Conservation (phyloP, 2,329 filamentous ascomycete genomes). For the Fusarium sp. region DNA sequence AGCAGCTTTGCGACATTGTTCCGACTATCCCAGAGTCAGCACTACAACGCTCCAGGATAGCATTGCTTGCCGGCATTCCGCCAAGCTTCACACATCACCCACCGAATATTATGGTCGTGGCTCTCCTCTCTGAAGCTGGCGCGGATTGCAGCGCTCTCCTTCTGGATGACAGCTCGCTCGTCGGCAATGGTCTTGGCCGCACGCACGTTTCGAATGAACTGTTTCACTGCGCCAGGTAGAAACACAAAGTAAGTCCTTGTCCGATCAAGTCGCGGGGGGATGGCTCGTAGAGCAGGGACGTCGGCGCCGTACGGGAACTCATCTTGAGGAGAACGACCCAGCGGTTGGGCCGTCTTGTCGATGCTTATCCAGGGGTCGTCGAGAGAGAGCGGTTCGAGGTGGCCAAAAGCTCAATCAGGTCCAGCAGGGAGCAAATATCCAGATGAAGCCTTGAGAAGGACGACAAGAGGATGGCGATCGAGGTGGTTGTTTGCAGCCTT, state of each 20-base stretch:
- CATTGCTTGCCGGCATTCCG: background rate
- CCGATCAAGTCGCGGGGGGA: constrained; percentile 7
- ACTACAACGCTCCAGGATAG: background rate
- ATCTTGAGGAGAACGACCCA: constrained; percentile 49
- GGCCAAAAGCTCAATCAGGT: constrained; percentile 39
- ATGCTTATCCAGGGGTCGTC: constrained; percentile 41
- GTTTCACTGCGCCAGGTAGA: constrained; percentile 74
- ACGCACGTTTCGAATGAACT: constrained; percentile 99
- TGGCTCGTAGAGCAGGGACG: constrained; percentile 6
- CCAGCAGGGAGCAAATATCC: constrained; percentile 23
- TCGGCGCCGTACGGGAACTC: constrained; percentile 51
- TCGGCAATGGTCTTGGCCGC: constrained; percentile 99
- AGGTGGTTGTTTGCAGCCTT: constrained; percentile 23
- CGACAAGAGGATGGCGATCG: constrained; percentile 9
- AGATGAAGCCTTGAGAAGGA: constrained; percentile 1
- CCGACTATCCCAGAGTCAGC: constrained; percentile 64
- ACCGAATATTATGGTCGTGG: constrained; percentile 90
- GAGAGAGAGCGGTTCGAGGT: constrained; percentile 15
- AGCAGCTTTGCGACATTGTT: constrained; percentile 99
- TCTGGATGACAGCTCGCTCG: constrained; percentile 97
- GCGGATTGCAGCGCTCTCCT: constrained; percentile 96
- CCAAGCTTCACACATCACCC: constrained; percentile 45
- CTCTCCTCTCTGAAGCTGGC: constrained; percentile 98
- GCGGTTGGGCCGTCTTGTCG: constrained; percentile 44
- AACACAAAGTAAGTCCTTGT: constrained; percentile 22